Evolutionary conservation across 306 rosid species (phyloP), one percentile per base, ranked within the genome.

Genomic region (Mimosa bimucronata): DNA sequence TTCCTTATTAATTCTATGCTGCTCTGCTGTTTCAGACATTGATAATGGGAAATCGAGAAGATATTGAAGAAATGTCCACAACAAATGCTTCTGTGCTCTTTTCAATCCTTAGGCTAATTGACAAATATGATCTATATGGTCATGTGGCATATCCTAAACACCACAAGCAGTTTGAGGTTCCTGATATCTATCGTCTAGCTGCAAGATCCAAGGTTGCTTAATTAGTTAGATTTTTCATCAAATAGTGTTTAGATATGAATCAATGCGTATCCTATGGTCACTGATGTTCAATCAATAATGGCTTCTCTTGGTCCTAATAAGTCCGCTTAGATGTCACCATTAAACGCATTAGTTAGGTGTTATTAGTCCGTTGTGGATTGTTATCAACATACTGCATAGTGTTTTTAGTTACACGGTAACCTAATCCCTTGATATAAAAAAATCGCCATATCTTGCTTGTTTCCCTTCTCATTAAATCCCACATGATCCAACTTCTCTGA

Each of bases 81-180:
- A 95, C 99, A 77, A 95, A 66, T 88, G 75, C 98, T 68, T 90
- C 99, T 79, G 94, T 93, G 75, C 97, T 95, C 80, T 92, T 95
- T 29, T 91, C 98, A 13, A 97, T 95, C 44, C 94, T 95, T 77
- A 95, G 93, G 88, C 86, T 95, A 82, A 84, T 95, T 86, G 99
- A 95, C 90, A 95, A 95, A 80, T 87, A 87, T 88, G 97, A 95
- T 89, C 88, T 95, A 73, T 95, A 95, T 75, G 99, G 99, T 80
- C 99, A 93, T 90, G 99, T 95, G 71, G 98, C 99, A n/a, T 93
- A 93, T 83, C 99, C 99, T 74, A 95, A 95, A 84, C 99, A 90
- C 88, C 99, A 95, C 93, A 95, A 90, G 85, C 99, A 95, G 79
- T 85, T 88, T 42, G 99, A 93, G 53, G 99, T 95, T 84, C 99